Base-by-base conservation (phyloP, 345 rosid species). In the Eucalyptus sp. region DNA sequence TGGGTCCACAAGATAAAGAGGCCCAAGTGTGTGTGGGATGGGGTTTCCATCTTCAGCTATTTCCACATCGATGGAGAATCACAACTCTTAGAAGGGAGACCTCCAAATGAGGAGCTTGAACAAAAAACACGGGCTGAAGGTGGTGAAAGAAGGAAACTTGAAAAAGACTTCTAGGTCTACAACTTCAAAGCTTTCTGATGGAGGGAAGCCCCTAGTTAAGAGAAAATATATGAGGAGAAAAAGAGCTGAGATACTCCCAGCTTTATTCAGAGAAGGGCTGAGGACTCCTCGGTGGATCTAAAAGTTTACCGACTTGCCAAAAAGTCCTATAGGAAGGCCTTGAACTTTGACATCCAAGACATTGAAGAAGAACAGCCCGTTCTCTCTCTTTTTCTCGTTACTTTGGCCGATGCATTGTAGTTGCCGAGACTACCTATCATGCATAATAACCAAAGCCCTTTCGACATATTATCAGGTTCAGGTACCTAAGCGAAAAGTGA, bases 111-210 rank as follows among this genome's bases (percentile, higher is more conserved):
- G 80, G 88, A 93, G 92, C 37, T 87, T 90, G 79, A 90, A 84
- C 56, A 92, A 89, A 89, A 97, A 96, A 90, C 97, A 95, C 88
- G 91, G 98, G 90, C 97, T 97, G 4, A 97, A 95, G 90, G 98
- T 96, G 87, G 87, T 91, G 27, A 93, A 31, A 50, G 97, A 96
- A 90, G 93, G 88, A 79, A 95, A 94, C 87, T 94, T 93, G 5
- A 92, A 91, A 87, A 89, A 37, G 85, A 81, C 92, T 48, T 93
- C 93, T 4, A 92, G 90, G 91, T 90, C 94, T 29, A 64, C 87
- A 52, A 90, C 93, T 33, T 79, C 93, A 88, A 92, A 90, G 80
- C 41, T 5, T 41, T 41, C 4, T 41, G 4, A 5, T 41, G 41
- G 41, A 41, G 5, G 41, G 41, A 41, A 41, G 41, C 41, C 41